Evolutionary conservation across 1,139 yeast species (phyloP), one percentile per base, ranked within the genome.

Genomic region (Geotrichum armillariae): DNA sequence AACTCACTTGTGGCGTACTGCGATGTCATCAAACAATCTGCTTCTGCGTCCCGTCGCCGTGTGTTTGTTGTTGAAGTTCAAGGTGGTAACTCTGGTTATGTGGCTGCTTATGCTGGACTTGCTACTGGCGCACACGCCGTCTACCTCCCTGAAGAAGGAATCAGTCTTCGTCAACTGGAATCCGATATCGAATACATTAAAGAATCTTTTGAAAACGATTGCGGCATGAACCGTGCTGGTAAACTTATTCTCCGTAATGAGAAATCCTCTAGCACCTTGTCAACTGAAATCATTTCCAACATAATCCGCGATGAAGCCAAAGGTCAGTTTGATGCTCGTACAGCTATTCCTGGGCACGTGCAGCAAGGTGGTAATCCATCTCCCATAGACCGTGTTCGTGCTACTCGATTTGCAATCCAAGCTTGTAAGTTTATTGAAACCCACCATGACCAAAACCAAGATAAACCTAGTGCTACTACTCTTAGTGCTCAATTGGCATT

Each of bases 321-420:
- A 46, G 85, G 86, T 46, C 76, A 78, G 56, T 93, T 90, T 65
- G 97, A 91, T 63, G 87, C 95, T 17, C 85, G 95, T 69, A 90
- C 96, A 3, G 99, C 99, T 14, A 83, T 91, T 50, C 99, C 99
- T 11, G 99, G 99, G 25, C 99, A 93, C 66, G 95, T 90, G 48
- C 99, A 93, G 75, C 99, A 93, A 71, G 99, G 99, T 68, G 96
- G 95, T 53, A 80, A 83, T 49, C 99, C 99, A 36, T 86, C 97
- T 2, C 89, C 98, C 6, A 87, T 90, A 69, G 99, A 93, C 69
- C 82, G 98, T 70, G 86, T 91, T 18, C 79, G 93, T 56, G 96
- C 96, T 14, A 85, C 95, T 12, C 79, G 98, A 66, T 84, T 85
- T 67, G 96, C 96, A 3, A 83, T 91, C 58, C 84, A 82, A 68